Evolutionary conservation across 2,329 filamentous ascomycete genomes (phyloP).

Genomic region (Neopestalotiopsis sp.): DNA sequence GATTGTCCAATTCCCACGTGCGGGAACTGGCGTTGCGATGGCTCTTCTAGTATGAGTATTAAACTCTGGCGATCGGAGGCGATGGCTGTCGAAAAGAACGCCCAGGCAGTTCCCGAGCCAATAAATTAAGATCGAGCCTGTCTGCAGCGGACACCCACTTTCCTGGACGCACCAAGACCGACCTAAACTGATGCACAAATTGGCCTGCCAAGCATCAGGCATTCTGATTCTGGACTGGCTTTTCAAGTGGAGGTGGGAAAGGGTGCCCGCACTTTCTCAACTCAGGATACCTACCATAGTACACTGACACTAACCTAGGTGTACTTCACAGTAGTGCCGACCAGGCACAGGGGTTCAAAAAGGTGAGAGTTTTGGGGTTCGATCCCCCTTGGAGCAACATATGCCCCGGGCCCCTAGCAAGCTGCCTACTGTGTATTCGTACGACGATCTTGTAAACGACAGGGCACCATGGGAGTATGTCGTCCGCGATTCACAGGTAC

Average conservation of each 20-base stretch:
- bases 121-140: conserved; percentile 18
- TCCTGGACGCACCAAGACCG: not conserved
- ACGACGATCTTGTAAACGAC: not conserved
- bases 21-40: conserved; percentile 9
- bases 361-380: not conserved
- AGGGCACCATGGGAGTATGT: not conserved
- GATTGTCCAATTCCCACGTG: conserved; percentile 17
- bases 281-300: not conserved
- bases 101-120: conserved; percentile 11
- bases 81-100: conserved; percentile 13
- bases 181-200: conserved; percentile 20
- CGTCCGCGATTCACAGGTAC: not conserved
- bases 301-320: not conserved
- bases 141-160: conserved; percentile 17
- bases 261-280: not conserved
- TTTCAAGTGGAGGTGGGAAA: not conserved
- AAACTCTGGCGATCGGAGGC: conserved; percentile 19
- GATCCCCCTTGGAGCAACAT: not conserved
- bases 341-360: not conserved
- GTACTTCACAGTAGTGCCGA: not conserved
- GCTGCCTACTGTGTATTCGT: not conserved
- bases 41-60: conserved; percentile 17
- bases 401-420: not conserved
- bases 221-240: conserved; percentile 17
- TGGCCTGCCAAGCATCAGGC: conserved; percentile 18